A percentile compares a stretch with the other conserved stretches of the same genome.
Evolutionary conservation across 1,284 basidiomycete species (phyloP).

Genomic region (Puccinia brachypodii): DNA sequence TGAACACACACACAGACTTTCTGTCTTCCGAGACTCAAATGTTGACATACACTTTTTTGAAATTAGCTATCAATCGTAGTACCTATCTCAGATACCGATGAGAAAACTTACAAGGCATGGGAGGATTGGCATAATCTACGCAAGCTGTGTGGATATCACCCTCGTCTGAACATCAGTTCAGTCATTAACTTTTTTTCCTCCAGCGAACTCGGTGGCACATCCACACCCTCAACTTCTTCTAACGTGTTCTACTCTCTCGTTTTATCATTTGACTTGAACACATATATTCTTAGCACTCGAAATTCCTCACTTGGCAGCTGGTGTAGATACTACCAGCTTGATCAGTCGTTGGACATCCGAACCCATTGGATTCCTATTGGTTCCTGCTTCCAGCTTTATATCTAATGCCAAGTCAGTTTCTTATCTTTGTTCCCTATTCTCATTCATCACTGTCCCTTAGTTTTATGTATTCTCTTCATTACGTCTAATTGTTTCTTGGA

Average conservation of each 20-base stretch:
- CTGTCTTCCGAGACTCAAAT: constrained; percentile 51
- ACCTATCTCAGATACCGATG: constrained; percentile 25
- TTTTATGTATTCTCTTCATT: not conserved
- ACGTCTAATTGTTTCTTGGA: not conserved
- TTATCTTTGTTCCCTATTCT: no score
- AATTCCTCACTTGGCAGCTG: constrained; percentile 67
- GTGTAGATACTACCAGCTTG: constrained; percentile 72
- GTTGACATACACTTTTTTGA: not conserved
- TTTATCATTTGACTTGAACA: not conserved
- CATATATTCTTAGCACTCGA: constrained; percentile 70
- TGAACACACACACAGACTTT: constrained; percentile 55
- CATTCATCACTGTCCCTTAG: not conserved
- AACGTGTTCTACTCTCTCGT: not conserved
- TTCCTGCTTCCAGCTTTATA: constrained; percentile 88
- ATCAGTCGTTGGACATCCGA: constrained; percentile 87
- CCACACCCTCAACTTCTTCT: not conserved
- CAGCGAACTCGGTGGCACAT: not conserved
- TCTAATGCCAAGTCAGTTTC: constrained; percentile 76
- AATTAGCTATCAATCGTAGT: constrained; percentile 29
- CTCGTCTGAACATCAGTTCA: constrained; percentile 62
- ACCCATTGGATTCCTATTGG: constrained; percentile 79
- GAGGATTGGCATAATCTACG: constrained; percentile 97
- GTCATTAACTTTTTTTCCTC: not conserved
- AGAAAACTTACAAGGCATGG: constrained; percentile 65
- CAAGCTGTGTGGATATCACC: constrained; percentile 80